Evolutionary conservation across 129 eudicot species (phyloP), one percentile per base, ranked within the genome.

Genomic region (Oenanthe sinensis): DNA sequence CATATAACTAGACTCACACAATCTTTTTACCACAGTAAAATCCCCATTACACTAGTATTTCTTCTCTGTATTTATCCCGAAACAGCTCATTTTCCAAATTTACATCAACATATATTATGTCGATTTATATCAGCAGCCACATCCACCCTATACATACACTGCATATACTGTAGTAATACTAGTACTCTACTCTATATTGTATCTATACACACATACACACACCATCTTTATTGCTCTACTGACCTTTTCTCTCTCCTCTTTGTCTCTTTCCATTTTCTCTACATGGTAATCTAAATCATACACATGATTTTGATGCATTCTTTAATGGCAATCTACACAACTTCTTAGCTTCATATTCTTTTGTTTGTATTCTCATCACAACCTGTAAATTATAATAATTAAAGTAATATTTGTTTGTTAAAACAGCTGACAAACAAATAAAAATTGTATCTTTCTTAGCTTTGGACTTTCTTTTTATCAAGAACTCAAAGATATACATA

Each of bases 281-380:
- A 50, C 79, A 47, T 46, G 44, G 79, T 80, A 82, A 68, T 16
- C 12, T 36, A 39, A 39, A 70, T 85, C 91, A 84, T 85, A 79
- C 65, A 89, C 83, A 84, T 82, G 88, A 78, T 49, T 80, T 79
- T 84, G 81, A 43, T 40, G 36, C 70, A 58, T 85, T 90, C 88
- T 84, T 85, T 84, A 87, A 84, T 85, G 83, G 40, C 58, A 79
- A 60, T 39, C 77, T 37, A 55, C 54, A 37, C 68, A 77, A 47
- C 33, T 63, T 12, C 42, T 49, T 62, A 33, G 22, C 17, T 48
- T 69, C 69, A 20, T 55, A 2, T 13, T 48, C 52, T 48, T 67
- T 46, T 11, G 49, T 43, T 71, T n/a, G 82, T 50, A 19, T 73
- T 50, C 79, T 77, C 84, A 55, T 74, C 13, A 40, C 82, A 77